Percentiles rank a stretch among this genome's conserved stretches.
These are phyloP conservation scores for Colletotrichum phormii DNA, from an alignment of 2,329 filamentous ascomycete genomes.

Conservation along the genomic window DNA sequence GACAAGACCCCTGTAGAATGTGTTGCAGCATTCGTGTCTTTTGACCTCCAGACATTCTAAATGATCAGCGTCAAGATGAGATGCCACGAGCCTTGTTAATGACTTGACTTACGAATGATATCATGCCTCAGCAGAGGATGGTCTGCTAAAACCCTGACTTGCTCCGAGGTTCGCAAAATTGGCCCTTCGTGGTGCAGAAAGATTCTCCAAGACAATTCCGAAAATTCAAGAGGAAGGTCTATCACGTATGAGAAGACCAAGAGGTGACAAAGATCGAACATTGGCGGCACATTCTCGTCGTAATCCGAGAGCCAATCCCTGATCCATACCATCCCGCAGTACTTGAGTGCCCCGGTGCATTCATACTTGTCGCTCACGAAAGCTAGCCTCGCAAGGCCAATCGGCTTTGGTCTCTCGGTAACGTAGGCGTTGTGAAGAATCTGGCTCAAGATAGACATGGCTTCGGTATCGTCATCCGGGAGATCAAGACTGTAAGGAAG, in stretches of 20 bases:
- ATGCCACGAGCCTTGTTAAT: neutral
- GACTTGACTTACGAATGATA: slow-evolving; percentile 26
- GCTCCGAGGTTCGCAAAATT: slow-evolving; percentile 21
- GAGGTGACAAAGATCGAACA: slow-evolving; percentile 36
- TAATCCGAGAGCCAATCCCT: slow-evolving; percentile 35
- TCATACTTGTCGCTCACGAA: slow-evolving; percentile 43
- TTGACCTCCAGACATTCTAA: slow-evolving; percentile 31
- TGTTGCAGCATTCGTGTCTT: slow-evolving; percentile 33
- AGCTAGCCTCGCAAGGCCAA: slow-evolving; percentile 43
- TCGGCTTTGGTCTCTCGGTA: slow-evolving; percentile 40
- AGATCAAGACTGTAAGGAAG: slow-evolving; percentile 32
- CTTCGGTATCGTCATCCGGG: slow-evolving; percentile 45
- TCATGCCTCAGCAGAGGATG: slow-evolving; percentile 37
- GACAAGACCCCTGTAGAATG: slow-evolving; percentile 33
- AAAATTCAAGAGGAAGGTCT: slow-evolving; percentile 34
- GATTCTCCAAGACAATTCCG: slow-evolving; percentile 35
- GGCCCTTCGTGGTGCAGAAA: slow-evolving; percentile 36
- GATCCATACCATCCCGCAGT: slow-evolving; percentile 36
- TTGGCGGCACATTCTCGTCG: slow-evolving; percentile 25
- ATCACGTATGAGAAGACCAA: slow-evolving; percentile 37
- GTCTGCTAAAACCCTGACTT: slow-evolving; percentile 27
- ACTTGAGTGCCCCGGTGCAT: slow-evolving; percentile 32
- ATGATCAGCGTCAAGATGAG: neutral
- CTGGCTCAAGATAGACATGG: slow-evolving; percentile 45
- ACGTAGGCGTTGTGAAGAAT: slow-evolving; percentile 47